A percentile compares a stretch with the other conserved stretches of the same genome.
Evolutionary conservation across 1,139 yeast genomes (phyloP).

Genomic region (Taphrina populina): DNA sequence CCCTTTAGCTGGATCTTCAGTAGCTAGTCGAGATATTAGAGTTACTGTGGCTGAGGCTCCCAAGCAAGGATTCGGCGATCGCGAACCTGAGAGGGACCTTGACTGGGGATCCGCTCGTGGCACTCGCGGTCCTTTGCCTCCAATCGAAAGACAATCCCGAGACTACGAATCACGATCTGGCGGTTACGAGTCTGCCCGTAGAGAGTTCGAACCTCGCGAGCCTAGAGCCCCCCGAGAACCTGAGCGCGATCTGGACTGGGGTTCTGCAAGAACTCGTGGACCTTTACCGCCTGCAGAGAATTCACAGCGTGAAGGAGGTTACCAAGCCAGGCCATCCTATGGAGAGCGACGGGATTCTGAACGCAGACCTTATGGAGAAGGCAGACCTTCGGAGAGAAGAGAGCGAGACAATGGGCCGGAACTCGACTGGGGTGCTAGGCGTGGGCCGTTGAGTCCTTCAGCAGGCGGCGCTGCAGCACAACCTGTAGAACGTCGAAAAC

Average conservation of each 20-base stretch:
- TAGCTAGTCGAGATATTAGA: conserved; percentile 74
- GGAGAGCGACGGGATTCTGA: conserved; percentile 20
- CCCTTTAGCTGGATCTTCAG: conserved; percentile 59
- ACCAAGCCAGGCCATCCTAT: conserved; percentile 13
- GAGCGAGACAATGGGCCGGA: conserved; percentile 29
- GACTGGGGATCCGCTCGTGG: conserved; percentile 40
- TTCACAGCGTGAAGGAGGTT: conserved; percentile 28
- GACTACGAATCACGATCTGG: conserved; percentile 17
- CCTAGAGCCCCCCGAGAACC: conserved; percentile 37
- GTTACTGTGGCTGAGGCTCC: conserved; percentile 91
- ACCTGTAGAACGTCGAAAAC: conserved; percentile 39
- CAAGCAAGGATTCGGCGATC: conserved; percentile 42
- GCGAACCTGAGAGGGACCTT: conserved; percentile 41
- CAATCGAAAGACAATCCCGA: conserved; percentile 37
- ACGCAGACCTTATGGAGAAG: conserved; percentile 19
- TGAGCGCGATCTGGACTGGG: conserved; percentile 43
- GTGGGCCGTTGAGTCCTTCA: conserved; percentile 22
- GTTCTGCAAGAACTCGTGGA: conserved; percentile 40
- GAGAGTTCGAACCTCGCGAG: conserved; percentile 22
- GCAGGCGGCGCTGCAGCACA: conserved; percentile 24
- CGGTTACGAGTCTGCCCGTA: conserved; percentile 20
- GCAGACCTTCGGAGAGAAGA: conserved; percentile 17
- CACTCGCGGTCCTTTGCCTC: conserved; percentile 45
- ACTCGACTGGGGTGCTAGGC: conserved; percentile 34
- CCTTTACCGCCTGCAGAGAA: conserved; percentile 43